Base-by-base conservation (phyloP, 768 basidiomycete species). In the Suillus bovinus region DNA sequence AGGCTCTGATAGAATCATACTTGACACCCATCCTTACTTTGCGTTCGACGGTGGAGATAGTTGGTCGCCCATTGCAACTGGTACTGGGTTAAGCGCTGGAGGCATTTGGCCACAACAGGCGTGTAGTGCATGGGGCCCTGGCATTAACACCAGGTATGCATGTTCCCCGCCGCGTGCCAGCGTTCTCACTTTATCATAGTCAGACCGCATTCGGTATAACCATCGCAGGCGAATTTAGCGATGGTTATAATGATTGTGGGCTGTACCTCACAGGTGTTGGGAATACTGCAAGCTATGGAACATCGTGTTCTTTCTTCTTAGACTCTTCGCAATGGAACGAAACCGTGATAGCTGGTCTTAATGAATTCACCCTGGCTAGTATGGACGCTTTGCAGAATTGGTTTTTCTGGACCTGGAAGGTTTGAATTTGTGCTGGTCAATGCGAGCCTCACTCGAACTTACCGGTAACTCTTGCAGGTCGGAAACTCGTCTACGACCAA, bases 331-430 rank as follows among this genome's bases (percentile, higher is more conserved):
- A 75, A 39, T 90, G 84, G 84, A 78, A 79, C 61, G 73, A 75
- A 56, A 75, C 80, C 20, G 78, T 78, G 69, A 88, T 85, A 74
- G 72, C 74, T 8, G 85, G 85, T 14, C 69, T 89, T 27, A 76
- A 74, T 73, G 71, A 79, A 65, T 84, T 86, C 65, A 78, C 81
- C 7, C 72, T 82, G 67, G 80, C 84, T 24, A 79, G 80, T 61
- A 90, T 90, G 88, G 88, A 90, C 63, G 84, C 86, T 2, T 76
- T 87, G 64, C 80, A 83, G 66, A 81, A 89, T 69, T 88, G 80
- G 79, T 90, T 87, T 76, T 91, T 83, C 80, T 91, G 89, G 90
- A 90, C 87, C 9, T 90, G 89, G 90, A 90, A 88, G 81, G 82
- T 64, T 16, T 24, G 14, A 24, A 10, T 39, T 68, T 64, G 22